A percentile compares a stretch with the other conserved stretches of the same genome.
Conservation (phyloP, 306 rosid genomes). For the Castanospermum australe region DNA sequence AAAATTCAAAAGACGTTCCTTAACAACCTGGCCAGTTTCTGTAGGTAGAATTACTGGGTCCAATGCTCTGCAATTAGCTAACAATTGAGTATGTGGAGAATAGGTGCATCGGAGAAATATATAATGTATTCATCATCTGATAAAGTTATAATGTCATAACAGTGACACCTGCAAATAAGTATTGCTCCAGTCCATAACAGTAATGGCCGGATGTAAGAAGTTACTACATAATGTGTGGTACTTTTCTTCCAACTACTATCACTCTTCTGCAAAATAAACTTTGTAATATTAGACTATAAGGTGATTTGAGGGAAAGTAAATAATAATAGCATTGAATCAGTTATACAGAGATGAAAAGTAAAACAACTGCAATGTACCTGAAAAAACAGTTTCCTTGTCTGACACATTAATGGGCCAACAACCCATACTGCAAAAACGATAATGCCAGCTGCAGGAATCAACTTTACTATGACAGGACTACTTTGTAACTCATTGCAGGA, state of each 20-base stretch:
- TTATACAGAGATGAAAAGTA: conserved; percentile 23
- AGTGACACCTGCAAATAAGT: conserved; percentile 85
- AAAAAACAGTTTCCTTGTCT: conserved; percentile 53
- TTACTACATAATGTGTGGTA: conserved; percentile 53
- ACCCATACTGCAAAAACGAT: conserved; percentile 85
- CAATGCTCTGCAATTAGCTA: conserved; percentile 59
- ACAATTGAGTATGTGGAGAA: conserved; percentile 15
- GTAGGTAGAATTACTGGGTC: conserved; percentile 77
- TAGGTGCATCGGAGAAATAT: background rate
- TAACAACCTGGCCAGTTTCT: conserved; percentile 72
- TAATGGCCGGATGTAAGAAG: conserved; percentile 78
- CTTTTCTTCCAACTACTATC: conserved; percentile 92
- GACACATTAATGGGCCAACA: conserved; percentile 66
- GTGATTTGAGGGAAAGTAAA: background rate
- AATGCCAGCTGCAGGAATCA: conserved; percentile 67
- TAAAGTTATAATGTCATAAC: conserved; percentile 23
- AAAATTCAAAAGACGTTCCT: conserved; percentile 77
- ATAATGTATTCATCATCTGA: background rate
- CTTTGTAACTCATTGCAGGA: conserved; percentile 57
- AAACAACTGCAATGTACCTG: conserved; percentile 44
- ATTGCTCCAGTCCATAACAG: conserved; percentile 82
- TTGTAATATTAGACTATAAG: conserved; percentile 11
- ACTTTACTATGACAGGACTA: conserved; percentile 57
- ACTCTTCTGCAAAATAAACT: conserved; percentile 56
- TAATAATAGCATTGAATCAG: background rate